Percentiles rank a stretch among this genome's conserved stretches.
Conservation (phyloP, 768 basidiomycete genomes). For the Dentipellis fragilis region DNA sequence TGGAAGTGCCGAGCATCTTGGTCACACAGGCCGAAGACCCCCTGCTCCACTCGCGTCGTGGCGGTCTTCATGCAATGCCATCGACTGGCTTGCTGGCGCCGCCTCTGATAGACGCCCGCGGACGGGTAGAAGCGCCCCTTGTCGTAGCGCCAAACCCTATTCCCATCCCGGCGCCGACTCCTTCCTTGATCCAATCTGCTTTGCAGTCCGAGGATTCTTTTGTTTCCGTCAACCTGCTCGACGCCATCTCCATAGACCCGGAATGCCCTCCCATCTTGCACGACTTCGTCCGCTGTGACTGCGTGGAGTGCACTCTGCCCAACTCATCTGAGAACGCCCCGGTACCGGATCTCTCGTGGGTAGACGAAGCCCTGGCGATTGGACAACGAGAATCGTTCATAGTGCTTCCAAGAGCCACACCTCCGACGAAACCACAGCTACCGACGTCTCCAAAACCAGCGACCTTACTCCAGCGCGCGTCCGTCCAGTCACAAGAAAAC, state of each 20-base stretch:
- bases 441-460: not conserved
- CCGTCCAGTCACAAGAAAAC: not conserved
- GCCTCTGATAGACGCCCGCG: not conserved
- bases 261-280: not conserved
- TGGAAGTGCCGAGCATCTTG: not conserved
- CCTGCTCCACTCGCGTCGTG: not conserved
- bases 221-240: not conserved
- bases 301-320: not conserved
- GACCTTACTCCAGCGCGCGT: not conserved
- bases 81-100: not conserved
- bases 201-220: not conserved
- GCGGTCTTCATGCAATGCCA: not conserved
- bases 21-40: slow-evolving; percentile 1
- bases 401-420: not conserved
- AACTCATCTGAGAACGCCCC: not conserved
- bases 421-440: not conserved
- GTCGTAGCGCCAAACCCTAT: not conserved
- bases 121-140: not conserved
- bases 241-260: not conserved
- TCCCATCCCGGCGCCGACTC: not conserved
- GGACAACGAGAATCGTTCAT: not conserved
- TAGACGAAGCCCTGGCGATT: not conserved
- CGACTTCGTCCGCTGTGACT: not conserved
- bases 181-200: not conserved
- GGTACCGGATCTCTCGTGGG: not conserved